Base-by-base conservation (phyloP, 441 rosid species). In the Theobroma grandiflorum region DNA sequence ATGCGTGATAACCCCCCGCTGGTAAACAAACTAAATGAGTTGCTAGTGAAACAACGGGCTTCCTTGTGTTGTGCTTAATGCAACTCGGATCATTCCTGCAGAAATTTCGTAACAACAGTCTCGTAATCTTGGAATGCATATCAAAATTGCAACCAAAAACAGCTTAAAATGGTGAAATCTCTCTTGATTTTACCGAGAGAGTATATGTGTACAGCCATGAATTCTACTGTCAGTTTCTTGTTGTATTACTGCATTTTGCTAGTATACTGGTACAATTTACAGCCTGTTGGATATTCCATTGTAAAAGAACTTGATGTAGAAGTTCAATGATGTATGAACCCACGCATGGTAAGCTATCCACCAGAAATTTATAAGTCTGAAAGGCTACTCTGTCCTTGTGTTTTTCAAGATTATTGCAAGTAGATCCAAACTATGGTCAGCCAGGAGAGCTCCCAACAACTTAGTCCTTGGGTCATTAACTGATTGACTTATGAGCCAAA, bases 41-140 rank as follows among this genome's bases (percentile, higher is more conserved):
- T 91, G 77, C 84, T 93, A 22, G 82, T 84, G 12, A 96, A 90
- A 86, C 99, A 91, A 84, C 88, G 93, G 59, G 85, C 86, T 45
- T 90, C 97, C 69, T 70, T 91, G 67, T 93, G 95, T 82, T 87
- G 90, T 69, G 82, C 94, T 16, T 91, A 88, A 75, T 57, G 2
- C 37, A 58, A n/a, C 20, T 45, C 40, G 14, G 12, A 38, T 74
- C 20, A 52, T 77, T 75, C 45, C 26, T 9, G 9, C 37, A 37
- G 12, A 37, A 35, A 20, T 37, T 33, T 64, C 14, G 55, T 52
- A 15, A 20, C 18, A 70, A 53, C n/a, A n/a, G 55, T 62, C 77
- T 58, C 0, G 47, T 52, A 45, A 35, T 8, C 31, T n/a, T 67
- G 4, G 22, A 64, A 37, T 38, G 22, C 22, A 37, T 38, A 64